phyloP scores from a whole-genome alignment of 1,139 yeast genomes.

The Hanseniaspora uvarum region DNA sequence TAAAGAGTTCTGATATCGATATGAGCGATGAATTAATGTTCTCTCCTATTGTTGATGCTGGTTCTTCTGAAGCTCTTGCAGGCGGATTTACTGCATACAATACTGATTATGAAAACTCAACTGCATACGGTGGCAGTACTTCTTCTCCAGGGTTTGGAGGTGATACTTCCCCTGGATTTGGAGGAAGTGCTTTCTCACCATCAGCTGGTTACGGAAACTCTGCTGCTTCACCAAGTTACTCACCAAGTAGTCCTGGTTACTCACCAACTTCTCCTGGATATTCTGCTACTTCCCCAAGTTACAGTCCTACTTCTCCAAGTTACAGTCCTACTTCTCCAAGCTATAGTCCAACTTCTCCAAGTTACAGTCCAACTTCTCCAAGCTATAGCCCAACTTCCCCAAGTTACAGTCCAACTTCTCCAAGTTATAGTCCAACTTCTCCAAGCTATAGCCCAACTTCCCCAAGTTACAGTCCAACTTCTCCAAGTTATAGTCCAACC shows the following conservation, averaged over 20 bases:
- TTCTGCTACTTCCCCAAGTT: conserved; percentile 65
- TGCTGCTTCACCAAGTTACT: conserved; percentile 64
- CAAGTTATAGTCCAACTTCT: conserved; percentile 60
- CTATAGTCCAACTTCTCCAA: conserved; percentile 67
- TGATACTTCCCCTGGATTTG: conserved; percentile 59
- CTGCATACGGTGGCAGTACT: conserved; percentile 57
- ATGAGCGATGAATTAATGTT: conserved; percentile 79
- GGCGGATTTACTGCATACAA: conserved; percentile 93
- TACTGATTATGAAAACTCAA: conserved; percentile 49
- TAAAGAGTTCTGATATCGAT: conserved; percentile 60
- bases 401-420: conserved; percentile 55
- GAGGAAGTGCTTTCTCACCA: conserved; percentile 46
- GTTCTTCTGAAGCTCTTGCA: conserved; percentile 54
- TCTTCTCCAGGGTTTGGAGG: conserved; percentile 64
- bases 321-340: conserved; percentile 68
- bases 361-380: conserved; percentile 64
- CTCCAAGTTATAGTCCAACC: conserved; percentile 54
- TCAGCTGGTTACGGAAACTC: conserved; percentile 56
- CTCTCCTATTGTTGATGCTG: conserved; percentile 88
- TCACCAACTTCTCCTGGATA: conserved; percentile 63
- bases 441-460: conserved; percentile 70
- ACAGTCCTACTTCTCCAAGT: conserved; percentile 62
- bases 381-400: conserved; percentile 64
- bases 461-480: conserved; percentile 54
- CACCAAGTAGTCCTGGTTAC: conserved; percentile 62